Base-by-base conservation (phyloP, 208 protist genomes). In the Trichomonas gallinae region DNA sequence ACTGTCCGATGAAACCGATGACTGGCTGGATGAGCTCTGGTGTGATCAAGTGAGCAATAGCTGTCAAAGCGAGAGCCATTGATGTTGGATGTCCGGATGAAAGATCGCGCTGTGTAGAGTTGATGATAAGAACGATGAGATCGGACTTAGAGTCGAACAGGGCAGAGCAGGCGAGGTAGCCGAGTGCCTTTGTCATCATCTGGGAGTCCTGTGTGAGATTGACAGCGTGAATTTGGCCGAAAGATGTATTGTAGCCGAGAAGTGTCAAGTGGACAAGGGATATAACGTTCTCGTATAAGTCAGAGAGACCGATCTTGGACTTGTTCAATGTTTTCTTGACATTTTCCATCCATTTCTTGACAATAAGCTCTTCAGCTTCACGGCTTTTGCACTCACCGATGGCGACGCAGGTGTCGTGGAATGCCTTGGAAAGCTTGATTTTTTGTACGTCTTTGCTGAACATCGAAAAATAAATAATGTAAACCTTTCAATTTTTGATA, bases 11-110 rank as follows among this genome's bases (percentile, higher is more conserved):
- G 31, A 51, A 93, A 4, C 87, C 44, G 36, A 93, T 93, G n/a
- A 93, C 44, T 93, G 87, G 87, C n/a, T 42, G 87, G 44, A 93
- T 93, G 0, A 93, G 44, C n/a, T 93, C 87, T 9, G 87, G 44
- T 11, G 87, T 93, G 31, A 93, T 42, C 17, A 93, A 42, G 10
- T 93, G 87, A 31, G 40, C 42, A 31, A 93, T 93, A 34, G 87
- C 87, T 34, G 87, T 93, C 31, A 93, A 93, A 10, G 87, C 87
- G 9, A 93, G 44, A 0, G 87, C 87, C 87, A 93, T 93, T 48
- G 87, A 93, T 93, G 87, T 93, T 93, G 87, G 93, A 96, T 96
- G 46, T 42, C 38, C 9, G 42, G 93, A 96, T 83, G 46, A 81
- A 21, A 96, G 34, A 46, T 96, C 93, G 2, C 49, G 31, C 63